Base-by-base conservation (phyloP, 148 eudicot species). In the Rhododendron molle region DNA sequence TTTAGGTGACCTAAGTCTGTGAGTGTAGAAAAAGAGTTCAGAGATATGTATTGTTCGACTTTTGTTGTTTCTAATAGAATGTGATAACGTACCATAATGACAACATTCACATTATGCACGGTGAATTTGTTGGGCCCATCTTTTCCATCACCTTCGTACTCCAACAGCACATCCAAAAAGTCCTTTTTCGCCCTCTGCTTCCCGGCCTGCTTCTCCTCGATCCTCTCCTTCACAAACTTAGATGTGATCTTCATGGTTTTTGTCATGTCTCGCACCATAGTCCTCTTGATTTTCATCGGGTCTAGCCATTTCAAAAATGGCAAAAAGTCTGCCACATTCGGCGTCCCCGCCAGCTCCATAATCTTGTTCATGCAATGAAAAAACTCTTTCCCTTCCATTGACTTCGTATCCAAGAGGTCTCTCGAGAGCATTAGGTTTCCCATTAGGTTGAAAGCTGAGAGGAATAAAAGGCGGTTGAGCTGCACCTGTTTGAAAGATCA, bases 361-460 rank as follows among this genome's bases (percentile, higher is more conserved):
- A 85, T 16, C 83, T 80, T 71, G 38, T 50, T 49, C 84, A 81
- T 81, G 20, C 78, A 77, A 38, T 67, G 16, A 6, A 65, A 85
- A 60, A 85, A 85, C 50, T 81, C 80, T 0, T 47, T 16, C 40
- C 88, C 89, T 7, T 87, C 76, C 15, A 34, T 40, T 0, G 83
- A 84, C n/a, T 78, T 5, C 0, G 89, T 81, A 8, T 89, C 89
- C 38, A 86, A 21, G 38, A 90, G 34, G 60, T 90, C 89, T 34
- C 88, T 82, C 0, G 92, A 90, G 14, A 90, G 44, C 89, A 88
- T 85, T 8, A 90, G 69, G 65, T 90, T 90, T 20, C 92, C 90
- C 1, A 90, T 20, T 14, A 90, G 34, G 49, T 90, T 90, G 80
- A 90, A 89, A 23, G 89, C 85, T 84, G 74, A 44, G 6, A 90